phyloP scores from a whole-genome alignment of 305 asterid genomes.

The Ruellia speciosa region DNA sequence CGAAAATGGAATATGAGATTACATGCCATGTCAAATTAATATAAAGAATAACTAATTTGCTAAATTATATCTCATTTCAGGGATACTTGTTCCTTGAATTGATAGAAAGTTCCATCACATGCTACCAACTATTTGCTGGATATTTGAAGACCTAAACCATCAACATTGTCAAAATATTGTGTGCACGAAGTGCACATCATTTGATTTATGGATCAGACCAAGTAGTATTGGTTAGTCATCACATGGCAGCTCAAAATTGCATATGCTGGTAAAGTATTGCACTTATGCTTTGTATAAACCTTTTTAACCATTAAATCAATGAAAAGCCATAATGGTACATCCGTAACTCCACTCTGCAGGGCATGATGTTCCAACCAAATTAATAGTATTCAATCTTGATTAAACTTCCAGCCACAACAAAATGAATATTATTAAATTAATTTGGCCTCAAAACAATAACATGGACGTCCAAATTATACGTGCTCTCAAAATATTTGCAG shows the following conservation, averaged over 20 bases:
- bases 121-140: constrained; percentile 3
- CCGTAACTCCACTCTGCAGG: too few species aligned
- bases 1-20: not conserved
- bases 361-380: not conserved
- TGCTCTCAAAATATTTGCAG: too few species aligned
- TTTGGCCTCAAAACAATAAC: too few species aligned
- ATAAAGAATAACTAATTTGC: not conserved
- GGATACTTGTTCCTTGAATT: not conserved
- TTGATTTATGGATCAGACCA: constrained; percentile 8
- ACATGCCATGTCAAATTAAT: not conserved
- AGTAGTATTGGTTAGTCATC: not conserved
- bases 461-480: too few species aligned
- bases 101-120: not conserved
- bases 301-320: too few species aligned
- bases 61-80: constrained; percentile 3
- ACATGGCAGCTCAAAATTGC: constrained; percentile 7
- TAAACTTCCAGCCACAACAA: not conserved
- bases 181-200: constrained; percentile 1
- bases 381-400: too few species aligned
- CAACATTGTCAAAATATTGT: too few species aligned
- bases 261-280: constrained; percentile 1
- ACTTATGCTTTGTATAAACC: not conserved
- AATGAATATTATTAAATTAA: too few species aligned
- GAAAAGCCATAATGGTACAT: too few species aligned
- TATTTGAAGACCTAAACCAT: constrained; percentile 1